These are phyloP conservation scores for Neoscytalidium dimidiatum DNA, from an alignment of 2,329 filamentous ascomycete species.

Conservation along the genomic window DNA sequence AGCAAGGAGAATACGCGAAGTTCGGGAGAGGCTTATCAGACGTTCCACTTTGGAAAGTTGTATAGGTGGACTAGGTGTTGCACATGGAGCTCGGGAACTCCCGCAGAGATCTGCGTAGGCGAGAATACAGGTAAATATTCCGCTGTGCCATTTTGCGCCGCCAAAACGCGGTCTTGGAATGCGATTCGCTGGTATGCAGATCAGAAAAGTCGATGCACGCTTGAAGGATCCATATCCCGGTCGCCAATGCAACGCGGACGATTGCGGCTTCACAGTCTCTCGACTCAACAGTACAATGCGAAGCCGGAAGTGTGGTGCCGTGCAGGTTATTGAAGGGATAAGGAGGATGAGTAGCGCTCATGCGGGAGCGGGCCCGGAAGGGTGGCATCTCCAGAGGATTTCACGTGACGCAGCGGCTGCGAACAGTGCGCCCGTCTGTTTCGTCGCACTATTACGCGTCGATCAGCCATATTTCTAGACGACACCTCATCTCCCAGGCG, in stretches of 20 bases:
- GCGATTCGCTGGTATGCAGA: not conserved
- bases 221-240: slow-evolving; percentile 3
- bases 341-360: not conserved
- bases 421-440: not conserved
- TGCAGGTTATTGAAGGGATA: not conserved
- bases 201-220: not conserved
- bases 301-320: not conserved
- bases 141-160: not conserved
- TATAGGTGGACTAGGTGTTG: not conserved
- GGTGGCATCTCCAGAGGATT: not conserved
- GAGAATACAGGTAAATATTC: not conserved
- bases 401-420: not conserved
- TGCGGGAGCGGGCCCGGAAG: not conserved
- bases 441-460: slow-evolving; percentile 6
- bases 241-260: not conserved
- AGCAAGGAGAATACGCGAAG: not conserved
- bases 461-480: slow-evolving; percentile 2
- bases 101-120: not conserved
- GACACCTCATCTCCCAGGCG: slow-evolving; percentile 2
- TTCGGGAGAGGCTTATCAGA: not conserved
- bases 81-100: not conserved
- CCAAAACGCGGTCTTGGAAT: not conserved
- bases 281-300: not conserved
- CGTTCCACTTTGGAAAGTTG: not conserved
- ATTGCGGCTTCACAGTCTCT: not conserved